Evolutionary conservation across 768 basidiomycete species (phyloP), one percentile per base, ranked within the genome.

Genomic region (Auricularia auricula-judae): DNA sequence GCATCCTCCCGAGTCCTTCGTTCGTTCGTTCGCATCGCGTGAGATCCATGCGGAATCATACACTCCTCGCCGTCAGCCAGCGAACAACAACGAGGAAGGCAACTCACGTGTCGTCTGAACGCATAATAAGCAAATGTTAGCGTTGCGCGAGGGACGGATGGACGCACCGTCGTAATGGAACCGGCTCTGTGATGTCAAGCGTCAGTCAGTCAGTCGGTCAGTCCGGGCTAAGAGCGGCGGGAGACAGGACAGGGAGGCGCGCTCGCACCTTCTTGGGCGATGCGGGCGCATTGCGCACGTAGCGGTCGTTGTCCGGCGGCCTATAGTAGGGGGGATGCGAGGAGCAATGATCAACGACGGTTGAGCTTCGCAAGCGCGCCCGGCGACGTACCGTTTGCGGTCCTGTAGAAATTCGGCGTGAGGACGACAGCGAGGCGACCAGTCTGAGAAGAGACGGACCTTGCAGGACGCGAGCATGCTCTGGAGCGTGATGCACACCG

Each of bases 381-480:
- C 29, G 23, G 62, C 14, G 23, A 71, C 82, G 67, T 70, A 89
- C 88, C 85, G 80, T 76, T 91, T 85, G 72, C 83, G 83, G 73
- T 74, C 80, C 80, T 86, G 68, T 63, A 35, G 58, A 23, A 7
- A 58, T 3, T 54, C 18, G 18, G 47, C 51, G 18, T 47, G 18
- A 21, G 59, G 60, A 11, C 56, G 8, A 42, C 36, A 43, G 51
- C 54, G 53, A 63, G 35, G 42, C 35, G 35, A 14, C 16, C 33
- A 10, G 29, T 18, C 12, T 8, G 34, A 16, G 56, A 43, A n/a
- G 58, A 65, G 5, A 67, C 75, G 21, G 44, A 89, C 91, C 85
- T 91, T 94, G 84, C 89, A 92, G 5, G 89, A 91, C 29, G 91
- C 93, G 65, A 95, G 81, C 93, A 95, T 95, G 70, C 89, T 91